A percentile compares a stretch with the other conserved stretches of the same genome.
Evolutionary conservation across 495 filamentous ascomycete genomes (phyloP).

Genomic region (Podospora anserina): DNA sequence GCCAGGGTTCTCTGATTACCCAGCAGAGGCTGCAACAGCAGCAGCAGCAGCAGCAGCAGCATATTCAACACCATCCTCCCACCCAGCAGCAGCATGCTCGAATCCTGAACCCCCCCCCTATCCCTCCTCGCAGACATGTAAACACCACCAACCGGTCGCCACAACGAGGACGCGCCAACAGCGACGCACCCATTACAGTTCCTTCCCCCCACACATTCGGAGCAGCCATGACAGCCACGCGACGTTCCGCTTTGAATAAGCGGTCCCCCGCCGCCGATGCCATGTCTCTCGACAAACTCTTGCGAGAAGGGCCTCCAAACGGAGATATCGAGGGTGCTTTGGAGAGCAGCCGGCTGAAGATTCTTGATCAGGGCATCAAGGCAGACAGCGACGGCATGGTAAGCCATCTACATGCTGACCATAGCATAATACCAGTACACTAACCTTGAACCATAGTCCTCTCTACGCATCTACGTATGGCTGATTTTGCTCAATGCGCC

Average conservation of each 20-base stretch:
- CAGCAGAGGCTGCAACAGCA: constrained; percentile 47
- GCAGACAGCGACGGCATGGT: constrained; percentile 91
- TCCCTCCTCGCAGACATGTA: constrained; percentile 32
- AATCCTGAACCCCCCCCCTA: constrained; percentile 3
- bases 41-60: constrained; percentile 25
- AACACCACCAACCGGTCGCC: constrained; percentile 46
- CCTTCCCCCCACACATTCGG: constrained; percentile 28
- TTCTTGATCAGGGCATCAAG: constrained; percentile 75
- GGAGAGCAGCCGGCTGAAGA: constrained; percentile 69
- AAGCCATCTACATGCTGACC: constrained; percentile 20
- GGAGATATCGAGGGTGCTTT: constrained; percentile 65
- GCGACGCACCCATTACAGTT: constrained; percentile 54
- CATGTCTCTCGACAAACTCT: constrained; percentile 61
- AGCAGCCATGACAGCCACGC: constrained; percentile 32
- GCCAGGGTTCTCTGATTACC: constrained; percentile 49
- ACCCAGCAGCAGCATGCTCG: constrained; percentile 20
- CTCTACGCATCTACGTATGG: constrained; percentile 92
- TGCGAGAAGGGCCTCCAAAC: constrained; percentile 69
- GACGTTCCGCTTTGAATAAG: constrained; percentile 53
- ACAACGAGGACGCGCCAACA: constrained; percentile 68
- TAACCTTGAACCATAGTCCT: constrained; percentile 57
- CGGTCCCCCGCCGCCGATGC: constrained; percentile 55
- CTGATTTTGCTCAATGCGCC: constrained; percentile 83
- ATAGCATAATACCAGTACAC: not conserved
- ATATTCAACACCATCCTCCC: constrained; percentile 20